Base-by-base conservation (phyloP, 345 rosid genomes). In the Crucihimalaya himalaica region DNA sequence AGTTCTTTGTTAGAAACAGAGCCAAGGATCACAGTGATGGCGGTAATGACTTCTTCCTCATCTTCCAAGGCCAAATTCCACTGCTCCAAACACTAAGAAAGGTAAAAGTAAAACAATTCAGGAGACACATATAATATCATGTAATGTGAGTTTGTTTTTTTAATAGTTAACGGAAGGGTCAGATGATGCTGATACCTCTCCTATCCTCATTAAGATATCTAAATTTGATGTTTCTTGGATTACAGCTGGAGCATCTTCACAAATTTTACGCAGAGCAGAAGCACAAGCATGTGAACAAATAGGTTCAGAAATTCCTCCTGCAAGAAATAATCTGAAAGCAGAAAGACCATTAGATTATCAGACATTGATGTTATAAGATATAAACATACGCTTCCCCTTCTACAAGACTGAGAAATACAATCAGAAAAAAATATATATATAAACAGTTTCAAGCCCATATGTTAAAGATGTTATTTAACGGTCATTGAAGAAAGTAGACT, bases 321-420 rank as follows among this genome's bases (percentile, higher is more conserved):
- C 98, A 61, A 91, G 94, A 85, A 94, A 94, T 78, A 91, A 89
- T 78, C 98, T 94, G 96, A 82, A 86, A 87, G 72, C 31, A 81
- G 81, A 78, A 79, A 86, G 72, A 76, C 69, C 67, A 63, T 40
- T 25, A 66, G 66, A 50, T 47, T 40, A 51, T 51, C 42, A 20
- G 18, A 56, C 15, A 31, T 32, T 67, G 45, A 40, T 58, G 67
- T 5, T 56, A 57, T 16, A 13, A 6, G 60, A 57, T 37, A 65
- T 23, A 32, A 43, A 34, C 57, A 45, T 21, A 45, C 28, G 46
- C 18, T 15, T 31, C 40, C 56, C 23, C 21, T 9, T 56, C 37
- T 13, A 74, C 11, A 10, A 56, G 27, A 66, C 15, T 57, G 51
- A 46, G 46, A 70, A 58, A 13, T 27, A 48, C 25, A 50, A 66